phyloP scores from a whole-genome alignment of 495 filamentous ascomycete genomes.

The Peziza echinospora region DNA sequence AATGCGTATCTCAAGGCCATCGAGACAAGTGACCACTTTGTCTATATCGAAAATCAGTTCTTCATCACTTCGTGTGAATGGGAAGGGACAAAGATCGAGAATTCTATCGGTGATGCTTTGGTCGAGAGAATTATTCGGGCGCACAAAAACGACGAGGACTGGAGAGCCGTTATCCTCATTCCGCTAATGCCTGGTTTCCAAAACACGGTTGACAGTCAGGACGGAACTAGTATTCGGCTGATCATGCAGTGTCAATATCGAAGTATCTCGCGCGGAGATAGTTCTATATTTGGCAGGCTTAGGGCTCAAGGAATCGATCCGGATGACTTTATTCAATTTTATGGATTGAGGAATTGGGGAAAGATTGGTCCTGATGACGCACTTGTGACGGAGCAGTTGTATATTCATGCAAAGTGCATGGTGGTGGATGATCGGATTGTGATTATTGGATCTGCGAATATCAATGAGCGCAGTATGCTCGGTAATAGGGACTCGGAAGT shows the following conservation, averaged over 20 bases:
- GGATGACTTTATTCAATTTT: slow-evolving; percentile 93
- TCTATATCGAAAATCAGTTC: slow-evolving; percentile 99
- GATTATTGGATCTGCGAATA: slow-evolving; percentile 94
- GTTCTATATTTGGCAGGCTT: slow-evolving; percentile 77
- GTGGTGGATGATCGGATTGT: slow-evolving; percentile 85
- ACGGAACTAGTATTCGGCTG: slow-evolving; percentile 78
- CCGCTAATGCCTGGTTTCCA: slow-evolving; percentile 96
- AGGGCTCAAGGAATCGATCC: slow-evolving; percentile 71
- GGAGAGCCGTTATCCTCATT: slow-evolving; percentile 86
- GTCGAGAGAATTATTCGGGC: slow-evolving; percentile 80
- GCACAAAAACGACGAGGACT: slow-evolving; percentile 63
- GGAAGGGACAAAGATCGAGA: slow-evolving; percentile 68
- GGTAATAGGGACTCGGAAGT: slow-evolving; percentile 81
- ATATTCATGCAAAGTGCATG: slow-evolving; percentile 96
- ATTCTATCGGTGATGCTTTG: slow-evolving; percentile 83
- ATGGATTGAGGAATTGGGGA: slow-evolving; percentile 79
- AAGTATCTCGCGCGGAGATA: slow-evolving; percentile 84
- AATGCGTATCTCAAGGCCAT: slow-evolving; percentile 90
- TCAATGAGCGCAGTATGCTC: slow-evolving; percentile 94
- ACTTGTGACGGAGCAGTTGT: slow-evolving; percentile 86
- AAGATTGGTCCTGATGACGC: slow-evolving; percentile 64
- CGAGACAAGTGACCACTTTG: slow-evolving; percentile 83
- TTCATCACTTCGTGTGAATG: slow-evolving; percentile 89
- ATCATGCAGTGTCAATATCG: slow-evolving; percentile 98
- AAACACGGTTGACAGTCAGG: slow-evolving; percentile 81